These are phyloP conservation scores for Novymonas esmeraldas DNA, from an alignment of 208 protist genomes.

Conservation along the genomic window DNA sequence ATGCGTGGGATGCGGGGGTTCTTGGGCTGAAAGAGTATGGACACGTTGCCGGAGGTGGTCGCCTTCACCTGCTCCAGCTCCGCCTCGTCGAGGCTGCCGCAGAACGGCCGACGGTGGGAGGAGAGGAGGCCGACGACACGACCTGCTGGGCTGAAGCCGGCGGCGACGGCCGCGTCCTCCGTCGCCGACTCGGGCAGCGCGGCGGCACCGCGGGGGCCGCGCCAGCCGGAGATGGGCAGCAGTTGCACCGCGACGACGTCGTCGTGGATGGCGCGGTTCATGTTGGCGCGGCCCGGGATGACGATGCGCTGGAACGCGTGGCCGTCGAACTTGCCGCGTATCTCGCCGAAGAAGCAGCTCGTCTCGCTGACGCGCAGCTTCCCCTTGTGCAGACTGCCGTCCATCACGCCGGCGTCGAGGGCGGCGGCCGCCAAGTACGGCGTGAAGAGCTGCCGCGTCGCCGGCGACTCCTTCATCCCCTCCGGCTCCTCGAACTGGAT, in stretches of 20 bases:
- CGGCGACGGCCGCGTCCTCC: slow-evolving; percentile 65
- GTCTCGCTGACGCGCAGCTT: slow-evolving; percentile 82
- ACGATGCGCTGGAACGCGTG: slow-evolving; percentile 77
- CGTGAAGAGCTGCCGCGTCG: slow-evolving; percentile 55
- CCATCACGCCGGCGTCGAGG: slow-evolving; percentile 61
- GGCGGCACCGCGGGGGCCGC: slow-evolving; percentile 10
- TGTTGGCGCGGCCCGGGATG: slow-evolving; percentile 71
- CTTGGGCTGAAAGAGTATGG: slow-evolving; percentile 89
- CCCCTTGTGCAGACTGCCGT: slow-evolving; percentile 68
- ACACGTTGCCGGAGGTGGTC: slow-evolving; percentile 56
- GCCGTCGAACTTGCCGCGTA: slow-evolving; percentile 83
- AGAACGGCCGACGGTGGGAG: slow-evolving; percentile 77
- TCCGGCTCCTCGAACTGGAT: slow-evolving; percentile 73
- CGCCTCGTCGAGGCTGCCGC: slow-evolving; percentile 83
- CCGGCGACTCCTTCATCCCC: slow-evolving; percentile 67
- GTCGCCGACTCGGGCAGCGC: slow-evolving; percentile 32
- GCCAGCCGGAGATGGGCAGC: slow-evolving; percentile 59
- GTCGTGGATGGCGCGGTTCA: slow-evolving; percentile 91
- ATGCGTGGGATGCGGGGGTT: slow-evolving; percentile 90
- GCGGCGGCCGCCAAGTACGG: slow-evolving; percentile 45
- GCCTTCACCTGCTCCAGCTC: slow-evolving; percentile 58
- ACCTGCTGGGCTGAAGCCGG: slow-evolving; percentile 67
- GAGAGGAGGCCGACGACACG: slow-evolving; percentile 76
- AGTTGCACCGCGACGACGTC: slow-evolving; percentile 84
- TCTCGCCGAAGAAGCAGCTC: slow-evolving; percentile 89